Percentiles rank a stretch among this genome's conserved stretches.
Conservation (phyloP, 1,284 basidiomycete genomes). For the Cryptococcus maquisensis region DNA sequence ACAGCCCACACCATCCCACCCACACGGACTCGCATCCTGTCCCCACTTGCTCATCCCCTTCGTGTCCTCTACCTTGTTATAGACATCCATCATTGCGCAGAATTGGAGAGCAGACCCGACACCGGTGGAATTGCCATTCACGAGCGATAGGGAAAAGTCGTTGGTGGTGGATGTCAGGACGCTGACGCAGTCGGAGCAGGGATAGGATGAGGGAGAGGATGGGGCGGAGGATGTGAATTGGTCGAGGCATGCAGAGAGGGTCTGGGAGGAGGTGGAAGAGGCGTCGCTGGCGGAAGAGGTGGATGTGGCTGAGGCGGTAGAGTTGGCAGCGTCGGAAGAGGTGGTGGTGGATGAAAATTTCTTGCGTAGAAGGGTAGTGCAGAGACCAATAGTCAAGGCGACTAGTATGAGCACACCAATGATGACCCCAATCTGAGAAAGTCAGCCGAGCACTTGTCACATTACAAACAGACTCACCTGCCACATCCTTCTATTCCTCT, state of each 20-base stretch:
- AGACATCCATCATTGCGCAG: slow-evolving; percentile 44
- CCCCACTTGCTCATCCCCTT: slow-evolving; percentile 27
- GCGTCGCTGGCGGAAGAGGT: slow-evolving; percentile 12
- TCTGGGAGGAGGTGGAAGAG: slow-evolving; percentile 21
- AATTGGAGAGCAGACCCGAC: slow-evolving; percentile 46
- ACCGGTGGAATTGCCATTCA: slow-evolving; percentile 31
- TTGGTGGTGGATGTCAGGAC: slow-evolving; percentile 32
- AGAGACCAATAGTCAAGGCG: slow-evolving; percentile 31
- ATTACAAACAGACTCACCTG: slow-evolving; percentile 15
- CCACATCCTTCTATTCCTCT: slow-evolving; percentile 13
- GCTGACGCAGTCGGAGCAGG: slow-evolving; percentile 39
- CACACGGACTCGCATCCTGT: slow-evolving; percentile 32
- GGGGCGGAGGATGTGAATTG: slow-evolving; percentile 28
- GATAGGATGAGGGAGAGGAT: slow-evolving; percentile 27
- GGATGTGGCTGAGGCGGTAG: neutral
- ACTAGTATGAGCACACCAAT: slow-evolving; percentile 26
- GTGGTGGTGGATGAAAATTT: slow-evolving; percentile 1
- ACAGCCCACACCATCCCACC: slow-evolving; percentile 44
- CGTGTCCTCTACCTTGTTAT: slow-evolving; percentile 10
- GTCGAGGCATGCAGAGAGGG: slow-evolving; percentile 35
- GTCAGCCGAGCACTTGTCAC: slow-evolving; percentile 1
- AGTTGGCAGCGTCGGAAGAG: neutral
- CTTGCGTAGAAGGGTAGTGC: slow-evolving; percentile 27
- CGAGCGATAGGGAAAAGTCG: slow-evolving; percentile 29
- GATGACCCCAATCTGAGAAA: slow-evolving; percentile 16